A percentile compares a stretch with the other conserved stretches of the same genome.
These are phyloP conservation scores for Arachis hypogaea DNA, from an alignment of 306 rosid genomes.

Conservation along the genomic window DNA sequence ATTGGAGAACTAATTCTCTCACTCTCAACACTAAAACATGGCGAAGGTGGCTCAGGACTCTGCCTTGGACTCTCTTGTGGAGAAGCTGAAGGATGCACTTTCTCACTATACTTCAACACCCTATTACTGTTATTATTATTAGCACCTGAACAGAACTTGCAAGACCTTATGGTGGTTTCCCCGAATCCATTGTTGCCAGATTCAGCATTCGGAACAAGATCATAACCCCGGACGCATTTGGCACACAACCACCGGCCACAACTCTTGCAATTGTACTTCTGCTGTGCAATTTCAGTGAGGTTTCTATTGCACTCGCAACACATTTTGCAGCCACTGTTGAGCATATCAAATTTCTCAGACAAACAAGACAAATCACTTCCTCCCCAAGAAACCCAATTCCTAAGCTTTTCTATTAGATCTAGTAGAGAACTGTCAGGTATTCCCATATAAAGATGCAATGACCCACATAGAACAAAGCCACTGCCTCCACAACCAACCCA, in stretches of 20 bases:
- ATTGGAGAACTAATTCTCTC: conserved; percentile 52
- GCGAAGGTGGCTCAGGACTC: conserved; percentile 79
- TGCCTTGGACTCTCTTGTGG: conserved; percentile 78
- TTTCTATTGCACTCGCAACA: conserved; percentile 67
- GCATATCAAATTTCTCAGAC: conserved; percentile 59
- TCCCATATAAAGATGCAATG: conserved; percentile 77
- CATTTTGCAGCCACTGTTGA: conserved; percentile 52
- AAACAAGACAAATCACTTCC: conserved; percentile 45
- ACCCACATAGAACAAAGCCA: conserved; percentile 46
- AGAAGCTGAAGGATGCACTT: conserved; percentile 87
- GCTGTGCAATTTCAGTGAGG: conserved; percentile 39
- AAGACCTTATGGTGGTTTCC: conserved; percentile 43
- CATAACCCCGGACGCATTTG: conserved; percentile 61
- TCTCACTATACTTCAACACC: conserved; percentile 58
- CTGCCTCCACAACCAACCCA: conserved; percentile 34
- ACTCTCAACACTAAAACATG: conserved; percentile 58
- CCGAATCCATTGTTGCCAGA: conserved; percentile 44
- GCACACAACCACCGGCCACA: conserved; percentile 80
- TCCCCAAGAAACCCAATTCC: conserved; percentile 70
- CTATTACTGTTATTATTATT: conserved; percentile 43
- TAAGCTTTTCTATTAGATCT: conserved; percentile 72
- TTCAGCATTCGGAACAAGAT: conserved; percentile 43
- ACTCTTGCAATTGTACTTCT: conserved; percentile 61
- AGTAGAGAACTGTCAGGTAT: conserved; percentile 78
- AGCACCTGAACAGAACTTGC: conserved; percentile 68